Conservation (phyloP, 805 yeast species). For the Candida silvicultrix region DNA sequence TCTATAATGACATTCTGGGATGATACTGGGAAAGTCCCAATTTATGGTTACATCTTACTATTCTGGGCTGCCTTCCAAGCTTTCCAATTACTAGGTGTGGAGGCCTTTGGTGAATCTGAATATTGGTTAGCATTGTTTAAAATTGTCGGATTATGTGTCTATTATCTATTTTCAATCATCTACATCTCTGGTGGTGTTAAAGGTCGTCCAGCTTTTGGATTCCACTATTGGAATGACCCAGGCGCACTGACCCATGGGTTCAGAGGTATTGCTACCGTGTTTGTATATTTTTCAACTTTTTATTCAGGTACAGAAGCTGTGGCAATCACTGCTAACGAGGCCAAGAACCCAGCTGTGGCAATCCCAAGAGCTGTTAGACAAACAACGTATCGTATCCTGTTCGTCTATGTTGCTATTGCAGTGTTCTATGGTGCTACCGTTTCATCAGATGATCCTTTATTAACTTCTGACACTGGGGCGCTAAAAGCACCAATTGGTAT, state of each 20-base stretch:
- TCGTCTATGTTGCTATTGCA: constrained; percentile 57
- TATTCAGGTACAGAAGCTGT: constrained; percentile 75
- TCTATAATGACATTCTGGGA: constrained; percentile 37
- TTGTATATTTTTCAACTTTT: constrained; percentile 68
- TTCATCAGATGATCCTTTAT: constrained; percentile 54
- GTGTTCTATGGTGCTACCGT: constrained; percentile 65
- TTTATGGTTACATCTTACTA: constrained; percentile 48
- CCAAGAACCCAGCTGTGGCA: constrained; percentile 59
- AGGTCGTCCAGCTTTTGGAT: constrained; percentile 27
- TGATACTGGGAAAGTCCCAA: constrained; percentile 46
- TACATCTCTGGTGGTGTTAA: constrained; percentile 37
- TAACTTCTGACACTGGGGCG: constrained; percentile 29
- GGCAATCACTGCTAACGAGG: constrained; percentile 70
- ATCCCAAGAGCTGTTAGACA: constrained; percentile 68
- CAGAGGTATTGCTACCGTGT: constrained; percentile 51
- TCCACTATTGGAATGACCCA: constrained; percentile 26
- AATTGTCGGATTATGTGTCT: constrained; percentile 41
- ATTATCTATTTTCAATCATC: constrained; percentile 42
- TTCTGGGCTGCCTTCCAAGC: constrained; percentile 46
- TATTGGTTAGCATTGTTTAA: constrained; percentile 47
- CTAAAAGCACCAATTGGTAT: constrained; percentile 67
- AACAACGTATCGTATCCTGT: constrained; percentile 54
- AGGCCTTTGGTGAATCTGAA: constrained; percentile 52
- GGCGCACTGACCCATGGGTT: constrained; percentile 37
- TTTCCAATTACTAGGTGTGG: constrained; percentile 46